Evolutionary conservation across 495 filamentous ascomycete genomes (phyloP).

Genomic region (Aspergillus leporis): DNA sequence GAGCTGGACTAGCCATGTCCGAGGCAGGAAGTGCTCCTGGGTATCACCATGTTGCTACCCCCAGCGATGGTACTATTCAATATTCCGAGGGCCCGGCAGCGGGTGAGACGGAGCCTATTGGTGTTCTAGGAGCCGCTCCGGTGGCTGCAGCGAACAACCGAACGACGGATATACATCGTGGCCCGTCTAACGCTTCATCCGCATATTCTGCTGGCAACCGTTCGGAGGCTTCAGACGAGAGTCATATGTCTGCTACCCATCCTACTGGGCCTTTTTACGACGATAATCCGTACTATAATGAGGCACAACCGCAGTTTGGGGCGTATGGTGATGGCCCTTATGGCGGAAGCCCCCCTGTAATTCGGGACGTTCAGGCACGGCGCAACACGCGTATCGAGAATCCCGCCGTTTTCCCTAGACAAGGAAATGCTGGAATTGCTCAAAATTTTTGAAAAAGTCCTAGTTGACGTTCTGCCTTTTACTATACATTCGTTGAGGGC

Average conservation of each 20-base stretch:
- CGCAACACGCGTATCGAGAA: constrained; percentile 94
- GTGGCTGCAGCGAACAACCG: constrained; percentile 59
- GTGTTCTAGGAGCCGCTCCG: constrained; percentile 71
- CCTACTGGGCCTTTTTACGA: constrained; percentile 51
- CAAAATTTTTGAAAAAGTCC: constrained; percentile 76
- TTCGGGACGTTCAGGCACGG: constrained; percentile 88
- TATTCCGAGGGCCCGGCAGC: constrained; percentile 68
- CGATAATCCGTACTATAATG: constrained; percentile 56
- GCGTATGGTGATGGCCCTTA: constrained; percentile 59
- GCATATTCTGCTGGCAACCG: constrained; percentile 82
- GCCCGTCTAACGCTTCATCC: constrained; percentile 94
- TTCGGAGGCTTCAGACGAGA: constrained; percentile 83
- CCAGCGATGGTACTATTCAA: constrained; percentile 63
- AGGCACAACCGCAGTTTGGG: constrained; percentile 53
- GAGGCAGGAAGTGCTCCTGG: constrained; percentile 59
- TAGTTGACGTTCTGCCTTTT: not conserved
- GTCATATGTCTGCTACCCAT: constrained; percentile 52
- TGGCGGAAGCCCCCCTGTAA: constrained; percentile 69
- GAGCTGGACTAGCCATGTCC: constrained; percentile 70
- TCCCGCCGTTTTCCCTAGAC: constrained; percentile 79
- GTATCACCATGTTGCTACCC: constrained; percentile 62
- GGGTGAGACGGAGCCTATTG: constrained; percentile 71
- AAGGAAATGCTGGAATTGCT: constrained; percentile 92
- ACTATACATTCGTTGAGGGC: not conserved
- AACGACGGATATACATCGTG: constrained; percentile 71